Evolutionary conservation across 768 basidiomycete genomes (phyloP).

Genomic region (Cantharellus anzutake): DNA sequence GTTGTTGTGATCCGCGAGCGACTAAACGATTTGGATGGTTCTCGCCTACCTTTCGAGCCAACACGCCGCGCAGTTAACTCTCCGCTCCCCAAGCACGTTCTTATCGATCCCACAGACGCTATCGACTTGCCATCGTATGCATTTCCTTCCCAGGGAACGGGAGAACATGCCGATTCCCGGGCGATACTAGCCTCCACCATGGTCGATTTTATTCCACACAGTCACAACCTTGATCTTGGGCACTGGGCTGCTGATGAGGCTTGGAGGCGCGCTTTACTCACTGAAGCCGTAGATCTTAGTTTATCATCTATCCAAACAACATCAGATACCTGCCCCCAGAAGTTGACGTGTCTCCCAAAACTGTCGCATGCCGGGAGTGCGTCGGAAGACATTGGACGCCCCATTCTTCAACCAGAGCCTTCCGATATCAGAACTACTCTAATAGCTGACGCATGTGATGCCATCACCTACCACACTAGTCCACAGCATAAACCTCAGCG

Average conservation of each 20-base stretch:
- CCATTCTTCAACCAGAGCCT: neutral
- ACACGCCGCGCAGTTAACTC: neutral
- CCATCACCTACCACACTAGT: too few relatives aligned
- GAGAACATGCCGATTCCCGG: conserved; percentile 1
- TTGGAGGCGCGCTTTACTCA: conserved; percentile 61
- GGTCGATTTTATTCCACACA: conserved; percentile 7
- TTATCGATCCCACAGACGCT: conserved; percentile 60
- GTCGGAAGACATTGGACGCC: neutral
- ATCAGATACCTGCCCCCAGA: neutral
- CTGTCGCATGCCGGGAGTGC: neutral
- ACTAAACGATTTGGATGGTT: conserved; percentile 37
- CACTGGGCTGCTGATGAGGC: conserved; percentile 29
- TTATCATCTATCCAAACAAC: conserved; percentile 8
- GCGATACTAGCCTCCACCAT: conserved; percentile 6
- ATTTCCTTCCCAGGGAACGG: conserved; percentile 9
- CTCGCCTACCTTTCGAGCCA: neutral
- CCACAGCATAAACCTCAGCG: neutral
- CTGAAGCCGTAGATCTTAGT: conserved; percentile 49
- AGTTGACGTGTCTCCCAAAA: neutral
- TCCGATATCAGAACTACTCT: too few relatives aligned
- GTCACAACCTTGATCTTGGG: neutral
- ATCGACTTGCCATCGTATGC: conserved; percentile 48
- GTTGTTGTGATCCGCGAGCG: conserved; percentile 76
- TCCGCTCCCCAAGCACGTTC: conserved; percentile 21
- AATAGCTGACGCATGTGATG: too few relatives aligned